Evolutionary conservation across 176 grass and related monocot species (phyloP).

Genomic region (Juncus inflexus): DNA sequence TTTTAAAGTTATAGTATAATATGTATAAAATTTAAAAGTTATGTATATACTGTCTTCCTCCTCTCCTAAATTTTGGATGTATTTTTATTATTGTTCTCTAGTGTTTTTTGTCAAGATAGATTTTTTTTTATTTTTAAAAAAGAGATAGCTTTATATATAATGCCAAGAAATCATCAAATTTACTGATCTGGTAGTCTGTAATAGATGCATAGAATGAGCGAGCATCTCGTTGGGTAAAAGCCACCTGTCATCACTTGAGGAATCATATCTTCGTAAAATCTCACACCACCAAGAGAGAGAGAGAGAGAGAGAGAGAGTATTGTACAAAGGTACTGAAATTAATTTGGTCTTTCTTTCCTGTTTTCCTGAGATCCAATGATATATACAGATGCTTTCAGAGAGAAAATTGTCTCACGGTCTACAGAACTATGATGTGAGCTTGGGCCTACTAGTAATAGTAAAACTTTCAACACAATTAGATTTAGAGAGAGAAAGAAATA

Average conservation of each 20-base stretch:
- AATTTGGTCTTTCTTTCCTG: background rate
- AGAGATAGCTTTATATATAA: no score
- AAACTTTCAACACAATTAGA: background rate
- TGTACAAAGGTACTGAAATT: constrained; percentile 19
- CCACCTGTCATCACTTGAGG: background rate
- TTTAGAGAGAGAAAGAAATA: constrained; percentile 10
- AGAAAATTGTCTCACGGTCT: constrained; percentile 17
- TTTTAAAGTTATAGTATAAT: no score
- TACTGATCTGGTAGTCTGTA: no score
- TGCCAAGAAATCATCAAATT: no score
- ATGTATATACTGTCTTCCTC: no score
- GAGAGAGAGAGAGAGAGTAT: constrained; percentile 9
- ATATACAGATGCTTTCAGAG: constrained; percentile 1
- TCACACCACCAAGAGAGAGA: background rate
- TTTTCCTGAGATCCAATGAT: constrained; percentile 15
- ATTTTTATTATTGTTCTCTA: no score
- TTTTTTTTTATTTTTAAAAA: no score
- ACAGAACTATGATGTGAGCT: constrained; percentile 6
- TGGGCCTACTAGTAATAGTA: constrained; percentile 1
- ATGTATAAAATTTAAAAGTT: no score
- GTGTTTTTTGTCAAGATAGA: no score
- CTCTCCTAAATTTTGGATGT: no score
- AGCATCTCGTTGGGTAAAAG: background rate
- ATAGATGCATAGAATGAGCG: background rate
- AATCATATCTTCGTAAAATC: constrained; percentile 27